These are phyloP conservation scores for Chernovozyma aurita DNA, from an alignment of 1,139 yeast genomes.

Conservation along the genomic window DNA sequence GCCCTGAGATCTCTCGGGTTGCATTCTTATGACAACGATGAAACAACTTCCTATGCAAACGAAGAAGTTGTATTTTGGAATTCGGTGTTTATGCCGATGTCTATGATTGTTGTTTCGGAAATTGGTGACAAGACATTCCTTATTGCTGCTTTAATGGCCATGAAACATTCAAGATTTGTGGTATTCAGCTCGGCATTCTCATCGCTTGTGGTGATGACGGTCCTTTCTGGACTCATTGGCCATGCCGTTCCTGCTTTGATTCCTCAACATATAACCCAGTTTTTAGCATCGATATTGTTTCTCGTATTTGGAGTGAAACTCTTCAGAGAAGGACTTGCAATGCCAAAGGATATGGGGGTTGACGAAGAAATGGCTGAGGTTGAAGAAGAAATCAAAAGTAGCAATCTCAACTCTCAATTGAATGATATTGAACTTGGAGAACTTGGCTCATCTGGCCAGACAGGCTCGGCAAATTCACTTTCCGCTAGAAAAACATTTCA, in stretches of 20 bases:
- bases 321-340: constrained; percentile 72
- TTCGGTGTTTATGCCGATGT: constrained; percentile 62
- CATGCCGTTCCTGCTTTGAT: constrained; percentile 83
- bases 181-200: constrained; percentile 86
- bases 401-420: constrained; percentile 49
- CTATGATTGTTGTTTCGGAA: constrained; percentile 91
- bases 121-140: constrained; percentile 96
- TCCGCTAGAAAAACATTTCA: constrained; percentile 8
- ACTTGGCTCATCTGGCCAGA: constrained; percentile 7
- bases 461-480: not conserved
- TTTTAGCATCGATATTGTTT: constrained; percentile 76
- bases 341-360: constrained; percentile 81
- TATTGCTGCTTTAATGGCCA: constrained; percentile 97
- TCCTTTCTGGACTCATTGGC: constrained; percentile 86
- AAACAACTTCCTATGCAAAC: constrained; percentile 4
- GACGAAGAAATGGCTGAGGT: constrained; percentile 96
- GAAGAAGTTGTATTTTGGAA: constrained; percentile 27
- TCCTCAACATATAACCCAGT: constrained; percentile 75
- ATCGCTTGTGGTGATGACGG: constrained; percentile 88
- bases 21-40: constrained; percentile 2
- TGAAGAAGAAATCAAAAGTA: constrained; percentile 81
- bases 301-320: constrained; percentile 78
- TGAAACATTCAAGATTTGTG: constrained; percentile 78
- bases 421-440: constrained; percentile 57
- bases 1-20: constrained; percentile 23